A percentile compares a stretch with the other conserved stretches of the same genome.
Conservation (phyloP, 805 yeast species). For the Saccharomycopsis guyanensis region DNA sequence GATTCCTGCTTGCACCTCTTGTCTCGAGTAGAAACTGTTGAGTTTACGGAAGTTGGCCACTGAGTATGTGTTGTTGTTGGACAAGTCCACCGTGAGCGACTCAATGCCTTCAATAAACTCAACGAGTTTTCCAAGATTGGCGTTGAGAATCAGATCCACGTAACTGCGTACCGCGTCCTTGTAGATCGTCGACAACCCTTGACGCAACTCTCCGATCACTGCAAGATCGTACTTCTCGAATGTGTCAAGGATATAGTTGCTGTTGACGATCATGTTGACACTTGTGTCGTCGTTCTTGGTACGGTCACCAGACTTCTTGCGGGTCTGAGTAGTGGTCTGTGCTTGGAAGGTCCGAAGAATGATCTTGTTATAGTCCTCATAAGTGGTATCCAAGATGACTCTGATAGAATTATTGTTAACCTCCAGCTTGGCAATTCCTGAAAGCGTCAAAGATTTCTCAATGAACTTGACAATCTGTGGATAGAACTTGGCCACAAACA, state of each 20-base stretch:
- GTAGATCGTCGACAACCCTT: conserved; percentile 23
- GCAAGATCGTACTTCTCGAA: conserved; percentile 23
- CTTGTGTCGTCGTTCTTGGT: conserved; percentile 32
- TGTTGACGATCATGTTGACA: conserved; percentile 45
- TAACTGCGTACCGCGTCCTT: conserved; percentile 32
- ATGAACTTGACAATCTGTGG: conserved; percentile 18
- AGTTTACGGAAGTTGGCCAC: conserved; percentile 50
- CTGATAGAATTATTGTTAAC: conserved; percentile 12
- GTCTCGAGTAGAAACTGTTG: conserved; percentile 47
- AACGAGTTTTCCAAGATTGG: conserved; percentile 59
- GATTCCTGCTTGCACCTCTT: conserved; percentile 49
- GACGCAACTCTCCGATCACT: conserved; percentile 23
- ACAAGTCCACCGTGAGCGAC: conserved; percentile 34
- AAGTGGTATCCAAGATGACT: conserved; percentile 16
- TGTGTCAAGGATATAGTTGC: conserved; percentile 43
- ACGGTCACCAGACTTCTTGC: conserved; percentile 26
- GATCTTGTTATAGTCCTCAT: conserved; percentile 24
- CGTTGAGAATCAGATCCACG: conserved; percentile 38
- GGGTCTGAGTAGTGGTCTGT: no score
- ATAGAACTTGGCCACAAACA: conserved; percentile 18
- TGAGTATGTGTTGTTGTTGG: conserved; percentile 58
- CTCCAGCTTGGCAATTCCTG: conserved; percentile 1
- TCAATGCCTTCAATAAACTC: conserved; percentile 61
- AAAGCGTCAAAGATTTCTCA: conserved; percentile 11
- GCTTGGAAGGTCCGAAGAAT: conserved; percentile 26